A percentile compares a stretch with the other conserved stretches of the same genome.
These are phyloP conservation scores for Lasiosphaeria ovina DNA, from an alignment of 495 filamentous ascomycete genomes.

Conservation along the genomic window DNA sequence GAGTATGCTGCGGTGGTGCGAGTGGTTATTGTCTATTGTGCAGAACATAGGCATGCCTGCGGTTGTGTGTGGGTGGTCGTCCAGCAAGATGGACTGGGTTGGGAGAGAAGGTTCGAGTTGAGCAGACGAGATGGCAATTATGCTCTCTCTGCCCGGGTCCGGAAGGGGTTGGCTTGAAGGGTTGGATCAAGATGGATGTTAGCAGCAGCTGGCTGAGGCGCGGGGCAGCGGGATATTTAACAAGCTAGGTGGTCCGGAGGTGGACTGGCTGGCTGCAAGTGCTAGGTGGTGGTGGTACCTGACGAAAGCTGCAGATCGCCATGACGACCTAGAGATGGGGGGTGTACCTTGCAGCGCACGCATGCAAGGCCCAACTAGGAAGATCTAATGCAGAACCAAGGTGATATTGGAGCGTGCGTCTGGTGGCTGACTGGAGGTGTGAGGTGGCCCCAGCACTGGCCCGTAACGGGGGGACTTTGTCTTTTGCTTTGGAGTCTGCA, in stretches of 20 bases:
- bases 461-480: not conserved
- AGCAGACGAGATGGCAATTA: not conserved
- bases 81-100: not conserved
- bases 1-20: conserved; percentile 25
- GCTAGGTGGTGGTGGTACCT: not conserved
- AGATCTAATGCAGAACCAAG: not conserved
- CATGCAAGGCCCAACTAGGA: conserved; percentile 1
- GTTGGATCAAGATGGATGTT: not conserved
- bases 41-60: conserved; percentile 25
- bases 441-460: not conserved
- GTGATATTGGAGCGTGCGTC: conserved; percentile 1
- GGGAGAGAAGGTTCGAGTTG: not conserved
- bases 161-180: not conserved
- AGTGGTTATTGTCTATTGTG: conserved; percentile 16
- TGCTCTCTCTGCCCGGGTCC: not conserved
- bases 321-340: not conserved
- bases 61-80: not conserved
- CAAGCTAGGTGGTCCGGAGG: not conserved
- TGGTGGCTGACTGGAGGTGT: not conserved
- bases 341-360: not conserved
- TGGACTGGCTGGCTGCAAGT: no score
- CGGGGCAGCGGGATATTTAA: conserved; percentile 2
- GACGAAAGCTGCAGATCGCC: conserved; percentile 2
- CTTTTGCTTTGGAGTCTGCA: no score
- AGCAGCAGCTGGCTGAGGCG: not conserved